phyloP scores from a whole-genome alignment of 805 yeast genomes.

The Metschnikowia gruessii region DNA sequence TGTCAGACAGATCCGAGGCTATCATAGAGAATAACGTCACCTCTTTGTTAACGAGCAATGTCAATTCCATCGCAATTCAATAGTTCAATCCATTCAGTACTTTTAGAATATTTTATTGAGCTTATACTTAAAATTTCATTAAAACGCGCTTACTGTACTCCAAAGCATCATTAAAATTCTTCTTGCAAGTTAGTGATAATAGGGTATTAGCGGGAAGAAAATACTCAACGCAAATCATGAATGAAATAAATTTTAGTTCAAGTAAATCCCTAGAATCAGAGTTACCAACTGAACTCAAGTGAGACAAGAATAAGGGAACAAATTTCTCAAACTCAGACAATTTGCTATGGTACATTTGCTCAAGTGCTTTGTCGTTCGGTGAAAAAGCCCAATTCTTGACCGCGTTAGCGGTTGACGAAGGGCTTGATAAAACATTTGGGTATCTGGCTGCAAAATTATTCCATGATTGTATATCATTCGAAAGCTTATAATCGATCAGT shows the following conservation, averaged over 20 bases:
- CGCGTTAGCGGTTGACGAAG: neutral
- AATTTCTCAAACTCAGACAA: conserved; percentile 12
- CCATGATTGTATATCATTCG: conserved; percentile 15
- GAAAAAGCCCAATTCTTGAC: neutral
- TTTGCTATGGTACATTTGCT: conserved; percentile 12
- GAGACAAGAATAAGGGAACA: conserved; percentile 12
- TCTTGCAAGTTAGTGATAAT: neutral
- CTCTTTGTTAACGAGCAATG: conserved; percentile 81
- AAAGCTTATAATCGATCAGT: conserved; percentile 1
- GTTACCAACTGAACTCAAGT: conserved; percentile 2
- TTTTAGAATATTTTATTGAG: neutral
- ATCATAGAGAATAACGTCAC: conserved; percentile 88
- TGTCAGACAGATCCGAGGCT: conserved; percentile 81
- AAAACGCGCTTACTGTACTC: conserved; percentile 11
- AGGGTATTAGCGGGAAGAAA: conserved; percentile 10
- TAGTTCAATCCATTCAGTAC: conserved; percentile 26
- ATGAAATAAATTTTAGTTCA: conserved; percentile 16
- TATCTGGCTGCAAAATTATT: conserved; percentile 11
- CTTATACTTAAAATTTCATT: conserved; percentile 4
- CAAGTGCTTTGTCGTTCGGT: conserved; percentile 1
- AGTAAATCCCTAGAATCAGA: conserved; percentile 6
- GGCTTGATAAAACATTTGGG: conserved; percentile 10
- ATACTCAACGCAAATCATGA: conserved; percentile 11
- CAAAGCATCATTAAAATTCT: conserved; percentile 9
- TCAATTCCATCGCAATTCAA: conserved; percentile 85